Conservation (phyloP, 2,329 filamentous ascomycete species). For the Aspergillus ibericus region DNA sequence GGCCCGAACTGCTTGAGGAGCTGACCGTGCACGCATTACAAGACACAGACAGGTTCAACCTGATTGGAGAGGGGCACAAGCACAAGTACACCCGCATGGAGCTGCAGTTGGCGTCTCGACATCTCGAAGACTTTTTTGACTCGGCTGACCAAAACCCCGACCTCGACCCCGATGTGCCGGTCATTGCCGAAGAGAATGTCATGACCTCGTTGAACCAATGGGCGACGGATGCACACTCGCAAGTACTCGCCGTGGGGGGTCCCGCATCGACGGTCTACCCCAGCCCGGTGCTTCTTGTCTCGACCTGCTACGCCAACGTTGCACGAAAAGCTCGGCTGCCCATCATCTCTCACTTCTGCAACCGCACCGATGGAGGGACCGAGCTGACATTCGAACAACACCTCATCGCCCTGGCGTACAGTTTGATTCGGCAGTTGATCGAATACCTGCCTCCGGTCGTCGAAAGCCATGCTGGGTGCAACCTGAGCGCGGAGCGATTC, state of each 20-base stretch:
- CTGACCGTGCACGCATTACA: constrained; percentile 15
- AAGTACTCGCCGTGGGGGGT: constrained; percentile 34
- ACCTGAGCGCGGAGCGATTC: constrained; percentile 39
- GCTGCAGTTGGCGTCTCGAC: constrained; percentile 35
- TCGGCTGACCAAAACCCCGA: constrained; percentile 35
- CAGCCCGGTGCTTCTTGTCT: constrained; percentile 33
- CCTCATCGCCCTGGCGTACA: constrained; percentile 40
- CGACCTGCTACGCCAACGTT: constrained; percentile 34
- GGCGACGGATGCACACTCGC: constrained; percentile 34
- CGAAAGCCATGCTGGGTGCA: constrained; percentile 35
- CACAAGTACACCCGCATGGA: constrained; percentile 36
- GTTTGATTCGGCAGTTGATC: constrained; percentile 40
- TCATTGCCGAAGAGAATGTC: constrained; percentile 28
- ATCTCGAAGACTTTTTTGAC: constrained; percentile 39
- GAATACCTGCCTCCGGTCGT: constrained; percentile 38
- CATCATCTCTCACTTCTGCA: constrained; percentile 40
- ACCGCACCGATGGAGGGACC: constrained; percentile 20
- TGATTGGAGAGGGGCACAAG: constrained; percentile 27
- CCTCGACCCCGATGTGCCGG: constrained; percentile 28
- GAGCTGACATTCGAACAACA: constrained; percentile 32
- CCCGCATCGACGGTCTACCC: constrained; percentile 26
- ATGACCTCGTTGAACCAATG: constrained; percentile 35
- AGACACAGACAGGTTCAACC: constrained; percentile 32
- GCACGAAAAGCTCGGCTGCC: constrained; percentile 34
- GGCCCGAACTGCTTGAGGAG: constrained; percentile 10